Conservation (phyloP, 495 filamentous ascomycete species). For the Penicillium cosmopolitanum region DNA sequence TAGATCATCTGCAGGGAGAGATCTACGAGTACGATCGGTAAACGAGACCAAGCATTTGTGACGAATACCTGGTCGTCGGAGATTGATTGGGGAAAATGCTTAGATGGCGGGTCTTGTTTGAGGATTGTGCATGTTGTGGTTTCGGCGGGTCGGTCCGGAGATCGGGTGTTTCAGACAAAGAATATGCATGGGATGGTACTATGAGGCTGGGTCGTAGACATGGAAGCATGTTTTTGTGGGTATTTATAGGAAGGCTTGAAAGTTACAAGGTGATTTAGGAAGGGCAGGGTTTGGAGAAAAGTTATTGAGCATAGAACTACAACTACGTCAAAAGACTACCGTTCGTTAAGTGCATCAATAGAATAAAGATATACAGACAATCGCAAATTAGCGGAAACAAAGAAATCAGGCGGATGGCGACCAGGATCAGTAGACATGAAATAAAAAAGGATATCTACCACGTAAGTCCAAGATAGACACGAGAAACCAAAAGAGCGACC, state of each 20-base stretch:
- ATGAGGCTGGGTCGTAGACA: no score
- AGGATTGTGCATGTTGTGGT: not conserved
- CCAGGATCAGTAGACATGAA: slow-evolving; percentile 39
- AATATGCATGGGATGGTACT: not conserved
- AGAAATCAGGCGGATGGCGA: slow-evolving; percentile 35
- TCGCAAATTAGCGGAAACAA: slow-evolving; percentile 28
- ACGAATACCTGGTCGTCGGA: no score
- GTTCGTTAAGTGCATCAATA: slow-evolving; percentile 27
- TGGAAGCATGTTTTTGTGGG: no score
- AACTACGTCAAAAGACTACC: slow-evolving; percentile 8
- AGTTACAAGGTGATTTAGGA: no score
- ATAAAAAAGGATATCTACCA: slow-evolving; percentile 46
- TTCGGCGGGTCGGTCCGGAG: not conserved
- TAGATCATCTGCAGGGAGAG: no score
- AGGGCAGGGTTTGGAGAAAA: not conserved
- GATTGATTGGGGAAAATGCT: no score
- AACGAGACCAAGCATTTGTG: no score
- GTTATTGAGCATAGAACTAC: not conserved
- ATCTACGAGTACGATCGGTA: no score
- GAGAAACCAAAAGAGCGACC: slow-evolving; percentile 24
- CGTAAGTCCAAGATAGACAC: slow-evolving; percentile 37
- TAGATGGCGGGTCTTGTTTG: no score
- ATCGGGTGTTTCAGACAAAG: not conserved
- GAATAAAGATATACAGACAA: slow-evolving; percentile 36
- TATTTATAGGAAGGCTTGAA: not conserved